Evolutionary conservation across 2,329 filamentous ascomycete genomes (phyloP).

Genomic region (Neonectria ditissima): DNA sequence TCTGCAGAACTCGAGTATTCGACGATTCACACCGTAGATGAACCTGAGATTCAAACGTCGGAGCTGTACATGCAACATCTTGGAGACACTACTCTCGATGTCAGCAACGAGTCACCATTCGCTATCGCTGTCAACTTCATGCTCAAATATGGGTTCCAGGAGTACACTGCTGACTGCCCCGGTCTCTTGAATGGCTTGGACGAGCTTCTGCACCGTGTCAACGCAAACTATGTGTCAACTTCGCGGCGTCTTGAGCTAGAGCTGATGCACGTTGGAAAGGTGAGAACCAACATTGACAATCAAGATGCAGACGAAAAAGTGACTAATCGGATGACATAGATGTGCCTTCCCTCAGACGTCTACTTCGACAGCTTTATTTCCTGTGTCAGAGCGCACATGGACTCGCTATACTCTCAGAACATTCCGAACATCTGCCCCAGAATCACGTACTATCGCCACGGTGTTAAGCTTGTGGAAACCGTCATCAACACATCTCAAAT

Average conservation of each 20-base stretch:
- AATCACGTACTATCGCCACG: constrained; percentile 55
- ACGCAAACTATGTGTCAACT: constrained; percentile 52
- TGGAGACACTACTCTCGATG: constrained; percentile 45
- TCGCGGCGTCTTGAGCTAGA: constrained; percentile 64
- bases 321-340: constrained; percentile 47
- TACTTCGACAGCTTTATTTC: constrained; percentile 59
- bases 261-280: constrained; percentile 63
- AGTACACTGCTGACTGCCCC: constrained; percentile 47
- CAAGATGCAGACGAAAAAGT: background rate
- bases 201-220: constrained; percentile 51
- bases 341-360: constrained; percentile 48
- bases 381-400: constrained; percentile 55
- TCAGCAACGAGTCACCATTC: constrained; percentile 49
- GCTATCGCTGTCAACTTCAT: constrained; percentile 51
- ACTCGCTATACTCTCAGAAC: constrained; percentile 55
- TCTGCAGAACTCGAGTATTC: constrained; percentile 61
- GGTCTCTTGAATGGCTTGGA: constrained; percentile 50
- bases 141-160: constrained; percentile 51
- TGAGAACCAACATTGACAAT: constrained; percentile 43
- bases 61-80: constrained; percentile 57
- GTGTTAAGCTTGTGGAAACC: constrained; percentile 55
- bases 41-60: constrained; percentile 53
- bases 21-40: constrained; percentile 48
- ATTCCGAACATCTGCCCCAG: constrained; percentile 46
- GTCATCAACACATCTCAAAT: constrained; percentile 46